Conservation (phyloP, 495 filamentous ascomycete species). For the Hypoxylon lenormandii region DNA sequence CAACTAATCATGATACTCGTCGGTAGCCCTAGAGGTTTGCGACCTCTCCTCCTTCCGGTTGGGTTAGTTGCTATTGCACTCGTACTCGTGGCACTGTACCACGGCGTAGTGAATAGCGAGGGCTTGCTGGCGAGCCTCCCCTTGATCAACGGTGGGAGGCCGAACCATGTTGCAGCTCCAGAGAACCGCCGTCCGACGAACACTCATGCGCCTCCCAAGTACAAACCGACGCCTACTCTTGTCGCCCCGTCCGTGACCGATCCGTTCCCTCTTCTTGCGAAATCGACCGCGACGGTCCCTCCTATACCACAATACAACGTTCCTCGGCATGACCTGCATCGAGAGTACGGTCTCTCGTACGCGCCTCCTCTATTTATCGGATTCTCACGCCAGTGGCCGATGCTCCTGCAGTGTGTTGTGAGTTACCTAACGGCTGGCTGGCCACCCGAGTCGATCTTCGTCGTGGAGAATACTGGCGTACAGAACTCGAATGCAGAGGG, state of each 20-base stretch:
- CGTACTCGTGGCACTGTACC: conserved; percentile 40
- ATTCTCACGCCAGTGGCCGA: conserved; percentile 66
- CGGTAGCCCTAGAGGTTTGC: conserved; percentile 46
- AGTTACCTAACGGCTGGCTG: conserved; percentile 66
- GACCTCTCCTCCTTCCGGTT: conserved; percentile 40
- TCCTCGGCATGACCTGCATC: conserved; percentile 48
- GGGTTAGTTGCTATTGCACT: conserved; percentile 44
- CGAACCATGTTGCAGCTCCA: conserved; percentile 19
- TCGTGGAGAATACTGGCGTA: conserved; percentile 68
- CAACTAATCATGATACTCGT: conserved; percentile 38
- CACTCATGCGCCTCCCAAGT: conserved; percentile 50
- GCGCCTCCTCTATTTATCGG: conserved; percentile 66
- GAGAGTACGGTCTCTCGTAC: conserved; percentile 50
- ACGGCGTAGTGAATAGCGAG: conserved; percentile 21
- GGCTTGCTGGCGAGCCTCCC: conserved; percentile 43
- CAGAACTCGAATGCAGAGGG: conserved; percentile 63
- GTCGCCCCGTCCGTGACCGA: conserved; percentile 41
- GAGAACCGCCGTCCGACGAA: conserved; percentile 45
- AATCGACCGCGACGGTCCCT: conserved; percentile 44
- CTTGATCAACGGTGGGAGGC: conserved; percentile 30
- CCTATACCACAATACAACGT: conserved; percentile 53
- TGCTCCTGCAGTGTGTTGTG: conserved; percentile 65
- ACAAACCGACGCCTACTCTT: conserved; percentile 49
- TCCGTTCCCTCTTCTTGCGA: conserved; percentile 44
- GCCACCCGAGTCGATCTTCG: conserved; percentile 66